A percentile compares a stretch with the other conserved stretches of the same genome.
These are phyloP conservation scores for Uronychia binucleata DNA, from an alignment of 73 alveolate genomes.

Conservation along the genomic window DNA sequence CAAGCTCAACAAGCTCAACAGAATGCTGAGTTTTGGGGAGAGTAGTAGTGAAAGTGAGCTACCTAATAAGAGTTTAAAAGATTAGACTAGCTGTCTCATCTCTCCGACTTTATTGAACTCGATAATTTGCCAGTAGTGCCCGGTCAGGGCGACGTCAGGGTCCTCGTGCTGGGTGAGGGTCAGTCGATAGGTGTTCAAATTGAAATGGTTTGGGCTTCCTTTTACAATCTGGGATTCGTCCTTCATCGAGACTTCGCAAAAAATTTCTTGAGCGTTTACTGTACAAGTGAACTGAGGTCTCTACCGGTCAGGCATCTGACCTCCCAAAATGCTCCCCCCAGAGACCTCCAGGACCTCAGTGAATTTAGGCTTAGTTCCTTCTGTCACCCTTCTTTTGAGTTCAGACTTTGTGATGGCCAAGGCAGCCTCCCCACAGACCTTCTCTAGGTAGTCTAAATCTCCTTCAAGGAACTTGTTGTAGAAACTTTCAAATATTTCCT, in stretches of 20 bases:
- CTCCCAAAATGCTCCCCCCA: slow-evolving; percentile 23
- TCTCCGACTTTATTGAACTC: slow-evolving; percentile 56
- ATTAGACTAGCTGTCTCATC: slow-evolving; percentile 57
- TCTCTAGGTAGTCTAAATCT: slow-evolving; percentile 56
- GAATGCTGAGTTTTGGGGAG: background rate
- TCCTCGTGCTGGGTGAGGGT: slow-evolving; percentile 45
- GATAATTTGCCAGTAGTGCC: slow-evolving; percentile 68
- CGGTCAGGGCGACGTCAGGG: slow-evolving; percentile 63
- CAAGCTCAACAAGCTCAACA: background rate
- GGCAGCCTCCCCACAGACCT: slow-evolving; percentile 58
- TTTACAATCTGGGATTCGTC: slow-evolving; percentile 40
- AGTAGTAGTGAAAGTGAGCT: background rate
- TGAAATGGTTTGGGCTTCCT: slow-evolving; percentile 40
- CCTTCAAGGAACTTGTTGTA: slow-evolving; percentile 51
- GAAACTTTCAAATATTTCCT: slow-evolving; percentile 50
- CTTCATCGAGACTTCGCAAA: slow-evolving; percentile 42
- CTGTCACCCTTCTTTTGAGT: slow-evolving; percentile 45
- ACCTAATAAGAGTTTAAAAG: background rate
- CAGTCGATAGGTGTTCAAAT: slow-evolving; percentile 23
- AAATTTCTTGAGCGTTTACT: slow-evolving; percentile 43
- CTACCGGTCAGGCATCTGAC: slow-evolving; percentile 26
- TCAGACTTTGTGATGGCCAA: slow-evolving; percentile 55
- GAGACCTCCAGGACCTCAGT: slow-evolving; percentile 24
- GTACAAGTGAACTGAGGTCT: slow-evolving; percentile 47
- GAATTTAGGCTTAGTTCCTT: slow-evolving; percentile 51